Base-by-base conservation (phyloP, 257 asterid species). In the Solanum bukasovii region DNA sequence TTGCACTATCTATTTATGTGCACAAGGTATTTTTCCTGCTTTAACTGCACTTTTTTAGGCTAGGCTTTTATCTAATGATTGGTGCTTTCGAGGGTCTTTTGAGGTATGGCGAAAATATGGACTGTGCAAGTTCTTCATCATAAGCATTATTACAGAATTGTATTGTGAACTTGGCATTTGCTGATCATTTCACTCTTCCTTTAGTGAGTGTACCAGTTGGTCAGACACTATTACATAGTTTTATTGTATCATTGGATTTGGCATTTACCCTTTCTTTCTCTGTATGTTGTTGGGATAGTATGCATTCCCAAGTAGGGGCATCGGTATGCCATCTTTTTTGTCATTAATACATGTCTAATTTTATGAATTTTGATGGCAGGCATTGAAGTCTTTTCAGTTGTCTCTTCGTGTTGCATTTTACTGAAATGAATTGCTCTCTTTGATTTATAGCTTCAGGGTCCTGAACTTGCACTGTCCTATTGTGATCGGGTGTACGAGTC, bases 401-500 rank as follows among this genome's bases (percentile, higher is more conserved):
- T 46, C 40, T 81, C 85, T 81, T 78, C 52, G 11, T 81, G 85
- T 81, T 81, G 27, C 61, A 75, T 75, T 21, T 75, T 81, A 81
- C 68, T 46, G 65, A 81, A 46, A 38, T 46, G 75, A 88, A 52
- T 86, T 68, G 67, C 35, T 89, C 71, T 75, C 52, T 89, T 85
- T 79, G 86, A 33, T 81, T 52, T 91, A 42, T 74, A 97, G 99
- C 95, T 97, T 90, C 94, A 94, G 91, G 95, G 95, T 93, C 98
- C 99, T 77, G 99, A 97, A 72, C 89, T 96, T 92, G 99, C 99
- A 73, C 90, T 97, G 84, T 87, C 98, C 77, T 96, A 97, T 88
- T 97, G 99, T 86, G 99, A 97, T 88, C 96, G 97, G 75, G 92
- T 97, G 77, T 94, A 97, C 70, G 98, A 97, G 86, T 92, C 93